Conservation (phyloP, 345 rosid genomes). For the Cardiospermum halicacabum region DNA sequence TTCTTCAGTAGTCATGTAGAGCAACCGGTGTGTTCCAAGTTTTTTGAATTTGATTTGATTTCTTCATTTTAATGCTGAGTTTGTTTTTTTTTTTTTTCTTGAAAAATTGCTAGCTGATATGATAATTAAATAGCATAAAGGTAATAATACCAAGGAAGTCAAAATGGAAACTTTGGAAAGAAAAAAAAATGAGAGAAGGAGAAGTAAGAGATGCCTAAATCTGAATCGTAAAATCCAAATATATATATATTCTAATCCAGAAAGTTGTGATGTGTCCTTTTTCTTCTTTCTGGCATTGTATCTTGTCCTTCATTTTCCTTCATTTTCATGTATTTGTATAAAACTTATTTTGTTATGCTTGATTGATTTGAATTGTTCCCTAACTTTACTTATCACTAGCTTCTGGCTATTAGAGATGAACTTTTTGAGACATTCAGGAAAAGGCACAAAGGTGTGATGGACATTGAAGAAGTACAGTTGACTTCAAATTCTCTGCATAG, state of each 20-base stretch:
- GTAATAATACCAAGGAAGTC: no score
- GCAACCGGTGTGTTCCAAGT: constrained; percentile 64
- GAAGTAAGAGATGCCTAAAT: no score
- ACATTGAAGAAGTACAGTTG: constrained; percentile 77
- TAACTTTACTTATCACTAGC: constrained; percentile 39
- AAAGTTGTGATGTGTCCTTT: neutral
- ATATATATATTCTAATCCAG: no score
- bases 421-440: constrained; percentile 93
- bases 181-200: no score
- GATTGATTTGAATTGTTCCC: constrained; percentile 8
- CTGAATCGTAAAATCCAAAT: no score
- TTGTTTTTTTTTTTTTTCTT: neutral
- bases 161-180: no score
- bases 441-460: constrained; percentile 91
- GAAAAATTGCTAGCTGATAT: neutral
- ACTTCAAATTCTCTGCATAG: constrained; percentile 83
- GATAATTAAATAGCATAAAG: no score
- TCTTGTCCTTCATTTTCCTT: neutral
- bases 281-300: neutral
- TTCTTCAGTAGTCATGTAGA: constrained; percentile 87
- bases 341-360: neutral
- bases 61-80: constrained; percentile 2
- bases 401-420: constrained; percentile 85
- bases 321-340: neutral
- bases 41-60: constrained; percentile 16